Percentiles rank a stretch among this genome's conserved stretches.
Conservation (phyloP, 164 flowering plant species). For the Berberis vulgaris region DNA sequence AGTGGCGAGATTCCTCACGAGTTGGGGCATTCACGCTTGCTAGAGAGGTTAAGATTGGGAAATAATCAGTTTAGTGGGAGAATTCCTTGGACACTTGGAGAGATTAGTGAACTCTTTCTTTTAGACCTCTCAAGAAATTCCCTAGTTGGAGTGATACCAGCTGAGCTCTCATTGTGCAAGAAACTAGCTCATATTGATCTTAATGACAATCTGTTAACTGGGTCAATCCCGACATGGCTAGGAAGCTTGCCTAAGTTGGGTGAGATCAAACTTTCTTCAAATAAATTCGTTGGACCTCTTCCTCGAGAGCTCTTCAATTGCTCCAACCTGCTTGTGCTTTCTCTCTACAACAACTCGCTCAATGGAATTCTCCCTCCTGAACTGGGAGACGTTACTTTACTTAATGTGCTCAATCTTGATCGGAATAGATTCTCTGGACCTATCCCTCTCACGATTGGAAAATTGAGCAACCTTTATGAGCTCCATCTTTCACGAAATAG, state of each 20-base stretch:
- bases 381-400: conserved; percentile 48
- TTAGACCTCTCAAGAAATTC: conserved; percentile 71
- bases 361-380: conserved; percentile 62
- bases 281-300: conserved; percentile 52
- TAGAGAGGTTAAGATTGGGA: conserved; percentile 71
- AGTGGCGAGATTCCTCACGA: conserved; percentile 54
- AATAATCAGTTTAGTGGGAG: conserved; percentile 52
- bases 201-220: conserved; percentile 61
- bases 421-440: conserved; percentile 50
- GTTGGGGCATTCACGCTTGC: conserved; percentile 58
- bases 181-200: conserved; percentile 74
- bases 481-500: conserved; percentile 57
- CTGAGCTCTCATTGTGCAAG: conserved; percentile 62
- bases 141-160: conserved; percentile 63
- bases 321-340: conserved; percentile 59
- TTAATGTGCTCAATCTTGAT: conserved; percentile 61
- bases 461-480: conserved; percentile 63
- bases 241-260: conserved; percentile 69
- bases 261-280: conserved; percentile 72
- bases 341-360: conserved; percentile 51
- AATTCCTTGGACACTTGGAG: conserved; percentile 60
- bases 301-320: conserved; percentile 64
- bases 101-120: conserved; percentile 44
- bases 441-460: conserved; percentile 56
- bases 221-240: conserved; percentile 67